Base-by-base conservation (phyloP, 148 eudicot genomes). In the Chenopodium suecicum region DNA sequence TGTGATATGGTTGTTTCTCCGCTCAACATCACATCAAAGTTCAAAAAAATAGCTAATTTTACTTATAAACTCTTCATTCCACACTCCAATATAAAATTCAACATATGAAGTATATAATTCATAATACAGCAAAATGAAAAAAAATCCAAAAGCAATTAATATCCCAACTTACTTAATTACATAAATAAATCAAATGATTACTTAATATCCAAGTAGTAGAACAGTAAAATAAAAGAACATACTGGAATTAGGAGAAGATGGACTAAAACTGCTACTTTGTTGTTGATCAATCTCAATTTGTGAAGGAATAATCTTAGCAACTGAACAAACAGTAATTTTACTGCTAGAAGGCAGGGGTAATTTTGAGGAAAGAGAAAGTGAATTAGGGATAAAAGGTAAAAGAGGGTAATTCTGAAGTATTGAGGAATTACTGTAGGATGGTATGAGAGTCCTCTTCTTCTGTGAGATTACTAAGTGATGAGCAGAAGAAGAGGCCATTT, bases 401-500 rank as follows among this genome's bases (percentile, higher is more conserved):
- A 23, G 37, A 17, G 78, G 73, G 67, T 73, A 29, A 48, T 77
- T 81, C 22, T 81, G 63, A 73, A 65, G 7, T 20, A 66, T 67
- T n/a, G 82, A 78, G 34, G 66, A 52, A 54, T 73, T 64, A 80
- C 17, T 37, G 41, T 23, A 77, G 19, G 74, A 81, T 41, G 7
- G 44, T 66, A 63, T 68, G 9, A 81, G 25, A 58, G 41, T 74
- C 46, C 63, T 73, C 16, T 63, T 81, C 44, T 66, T 68, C 3
- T 75, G 81, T 25, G 82, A 85, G 50, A 78, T 72, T 41, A 73
- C 74, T n/a, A 73, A 62, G 84, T 63, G 72, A 22, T 71, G 70
- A 27, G 81, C 52, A 23, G 81, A 58, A 73, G 85, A 65, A 77
- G 84, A 80, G 23, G 83, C 86, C 84, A 81, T 84, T 80, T 76